Base-by-base conservation (phyloP, 2,329 filamentous ascomycete genomes). In the Cladosporium cucumerinum region DNA sequence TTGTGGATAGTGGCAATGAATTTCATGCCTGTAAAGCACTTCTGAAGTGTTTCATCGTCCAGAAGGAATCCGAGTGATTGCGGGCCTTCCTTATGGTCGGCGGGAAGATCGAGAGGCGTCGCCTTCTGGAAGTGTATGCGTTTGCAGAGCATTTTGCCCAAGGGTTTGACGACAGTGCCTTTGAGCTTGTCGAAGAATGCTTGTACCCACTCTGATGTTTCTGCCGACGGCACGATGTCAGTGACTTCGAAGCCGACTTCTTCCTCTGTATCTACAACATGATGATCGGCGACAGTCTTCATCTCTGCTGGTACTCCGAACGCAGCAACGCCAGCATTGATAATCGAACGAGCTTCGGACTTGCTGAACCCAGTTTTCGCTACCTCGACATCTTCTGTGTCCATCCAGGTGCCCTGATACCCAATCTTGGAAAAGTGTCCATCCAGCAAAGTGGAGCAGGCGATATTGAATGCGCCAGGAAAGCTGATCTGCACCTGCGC, bases 391-490 rank as follows among this genome's bases (percentile, higher is more conserved):
- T 32, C n/a, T 4, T 85, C 84, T 39, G 82, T 76, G 11, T 80
- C 76, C 12, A 70, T 66, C 71, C 73, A 73, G 23, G 77, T 79
- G 12, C 75, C 74, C 68, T 80, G 81, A 14, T 66, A 67, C n/a
- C 34, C 16, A 1, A 76, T 66, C 12, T 76, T 78, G 32, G 78
- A 78, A 60, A 82, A 81, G 34, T 78, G 76, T 2, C 86, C 87
- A 1, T 84, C 86, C 71, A 91, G 91, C 0, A 96, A 80, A 11
- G 84, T 85, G 1, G 87, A 87, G 57, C 89, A 89, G 0, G 90
- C 89, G n/a, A 83, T 81, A 75, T 96, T 96, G 82, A 97, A 97
- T 12, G 85, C 78, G 0, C 93, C 93, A 0, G 93, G 63, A 6
- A 96, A 80, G 2, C 76, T 75, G 1, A 73, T 66, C 1, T 81